phyloP scores from a whole-genome alignment of 2,329 filamentous ascomycete species.

The Pyrenophora tritici-repentis region DNA sequence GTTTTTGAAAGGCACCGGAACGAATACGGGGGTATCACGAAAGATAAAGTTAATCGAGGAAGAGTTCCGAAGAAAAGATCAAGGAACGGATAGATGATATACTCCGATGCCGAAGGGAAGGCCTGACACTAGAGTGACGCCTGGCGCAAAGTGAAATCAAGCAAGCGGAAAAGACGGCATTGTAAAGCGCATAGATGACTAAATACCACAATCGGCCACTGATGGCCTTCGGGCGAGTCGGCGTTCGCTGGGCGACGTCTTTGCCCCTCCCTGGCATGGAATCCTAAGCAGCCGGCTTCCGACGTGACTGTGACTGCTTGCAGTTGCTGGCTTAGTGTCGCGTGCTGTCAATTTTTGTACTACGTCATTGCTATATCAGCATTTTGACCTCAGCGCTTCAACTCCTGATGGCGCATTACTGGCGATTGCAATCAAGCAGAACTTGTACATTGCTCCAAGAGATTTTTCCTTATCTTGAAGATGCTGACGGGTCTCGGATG shows the following conservation, averaged over 20 bases:
- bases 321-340: constrained; percentile 1
- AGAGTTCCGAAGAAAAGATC: neutral
- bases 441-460: too few species aligned
- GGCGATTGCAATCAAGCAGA: too few species aligned
- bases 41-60: too few species aligned
- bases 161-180: constrained; percentile 15
- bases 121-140: too few species aligned
- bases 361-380: constrained; percentile 8
- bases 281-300: constrained; percentile 14
- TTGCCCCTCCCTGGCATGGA: constrained; percentile 1
- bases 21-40: too few species aligned
- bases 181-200: neutral
- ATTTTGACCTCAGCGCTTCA: constrained; percentile 2
- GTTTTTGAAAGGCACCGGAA: too few species aligned
- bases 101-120: neutral
- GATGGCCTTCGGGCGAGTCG: too few species aligned
- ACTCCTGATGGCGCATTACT: too few species aligned
- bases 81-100: neutral
- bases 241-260: too few species aligned
- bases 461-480: too few species aligned
- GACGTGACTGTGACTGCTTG: constrained; percentile 6
- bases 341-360: constrained; percentile 2
- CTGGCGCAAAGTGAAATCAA: constrained; percentile 10
- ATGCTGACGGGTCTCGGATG: too few species aligned
- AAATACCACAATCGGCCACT: too few species aligned